Conservation (phyloP, 2,329 filamentous ascomycete species). For the Cordyceps javanica region DNA sequence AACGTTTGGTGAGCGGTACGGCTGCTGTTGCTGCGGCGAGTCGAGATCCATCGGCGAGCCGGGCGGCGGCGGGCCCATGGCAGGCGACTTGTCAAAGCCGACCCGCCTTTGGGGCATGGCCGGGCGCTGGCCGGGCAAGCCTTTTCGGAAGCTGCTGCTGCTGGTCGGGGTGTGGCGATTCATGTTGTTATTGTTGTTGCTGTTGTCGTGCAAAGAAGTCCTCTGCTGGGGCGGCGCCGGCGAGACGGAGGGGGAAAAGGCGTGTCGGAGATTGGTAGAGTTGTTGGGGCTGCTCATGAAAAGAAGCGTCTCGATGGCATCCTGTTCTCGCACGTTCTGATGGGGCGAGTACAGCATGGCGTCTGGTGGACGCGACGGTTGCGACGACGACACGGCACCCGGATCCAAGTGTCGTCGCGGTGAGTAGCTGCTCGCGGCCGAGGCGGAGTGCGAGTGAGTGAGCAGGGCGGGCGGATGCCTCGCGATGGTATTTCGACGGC, state of each 20-base stretch:
- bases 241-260: conserved; percentile 40
- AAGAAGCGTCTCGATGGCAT: conserved; percentile 72
- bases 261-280: conserved; percentile 55
- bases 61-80: conserved; percentile 25
- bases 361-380: conserved; percentile 35
- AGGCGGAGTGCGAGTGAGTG: conserved; percentile 42
- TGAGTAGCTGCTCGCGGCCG: conserved; percentile 31
- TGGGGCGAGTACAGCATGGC: conserved; percentile 58
- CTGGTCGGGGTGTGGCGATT: conserved; percentile 37
- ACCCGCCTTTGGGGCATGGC: conserved; percentile 36
- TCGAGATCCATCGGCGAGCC: conserved; percentile 43
- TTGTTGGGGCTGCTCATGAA: conserved; percentile 79
- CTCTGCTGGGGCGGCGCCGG: conserved; percentile 22
- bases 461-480: conserved; percentile 44
- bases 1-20: conserved; percentile 21
- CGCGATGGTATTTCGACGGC: conserved; percentile 46
- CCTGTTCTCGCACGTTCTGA: conserved; percentile 67
- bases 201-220: conserved; percentile 15
- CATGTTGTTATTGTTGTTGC: too few relatives aligned
- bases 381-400: conserved; percentile 28
- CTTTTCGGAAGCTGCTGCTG: conserved; percentile 44
- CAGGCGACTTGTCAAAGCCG: conserved; percentile 42
- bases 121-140: conserved; percentile 43
- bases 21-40: conserved; percentile 23
- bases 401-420: conserved; percentile 34